Base-by-base conservation (phyloP, 2,329 filamentous ascomycete genomes). In the Davidsoniella eucalypti region DNA sequence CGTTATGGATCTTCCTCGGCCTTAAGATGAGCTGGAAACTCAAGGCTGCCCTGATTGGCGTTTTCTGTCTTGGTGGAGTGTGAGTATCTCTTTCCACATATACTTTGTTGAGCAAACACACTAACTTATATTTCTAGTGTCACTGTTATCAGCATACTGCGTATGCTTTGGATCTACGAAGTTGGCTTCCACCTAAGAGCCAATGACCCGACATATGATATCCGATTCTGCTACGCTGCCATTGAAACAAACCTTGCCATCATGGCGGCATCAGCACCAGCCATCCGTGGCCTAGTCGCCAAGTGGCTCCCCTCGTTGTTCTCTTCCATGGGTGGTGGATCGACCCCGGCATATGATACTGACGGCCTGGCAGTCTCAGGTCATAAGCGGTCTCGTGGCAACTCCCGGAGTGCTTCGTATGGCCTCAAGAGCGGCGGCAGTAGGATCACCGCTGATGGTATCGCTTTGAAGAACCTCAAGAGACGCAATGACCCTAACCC, bases 51-150 rank as follows among this genome's bases (percentile, higher is more conserved):
- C 55, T 69, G 4, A 60, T 69, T 39, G 54, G 60, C 8, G 62
- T 69, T 5, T 69, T 69, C 49, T 53, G 63, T 3, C 52, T 68
- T 5, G 67, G 67, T 33, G 57, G 54, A 10, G 49, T 65, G 64
- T 66, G 52, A 61, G 64, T 61, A 18, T 44, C 37, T 16, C 6
- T 33, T 33, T 12, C 21, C 4, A 23, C 3, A 23, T 5, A 23
- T 23, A 23, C 21, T 23, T 23, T 5, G 4, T 33, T 10, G 29
- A 12, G 8, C 9, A 33, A 12, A 10, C 8, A 33, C 29, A 33
- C 29, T 33, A 38, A 25, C 36, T 17, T 23, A 7, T 9, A n/a
- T 7, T 25, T 23, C 12, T 48, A 66, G 63, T 1, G 62, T 64
- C 5, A 64, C 61, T 0, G 51, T 62, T 1, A 57, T 63, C 12